Percentiles rank a stretch among this genome's conserved stretches.
These are phyloP conservation scores for Hypoxylon intermedium DNA, from an alignment of 495 filamentous ascomycete genomes.

Conservation along the genomic window DNA sequence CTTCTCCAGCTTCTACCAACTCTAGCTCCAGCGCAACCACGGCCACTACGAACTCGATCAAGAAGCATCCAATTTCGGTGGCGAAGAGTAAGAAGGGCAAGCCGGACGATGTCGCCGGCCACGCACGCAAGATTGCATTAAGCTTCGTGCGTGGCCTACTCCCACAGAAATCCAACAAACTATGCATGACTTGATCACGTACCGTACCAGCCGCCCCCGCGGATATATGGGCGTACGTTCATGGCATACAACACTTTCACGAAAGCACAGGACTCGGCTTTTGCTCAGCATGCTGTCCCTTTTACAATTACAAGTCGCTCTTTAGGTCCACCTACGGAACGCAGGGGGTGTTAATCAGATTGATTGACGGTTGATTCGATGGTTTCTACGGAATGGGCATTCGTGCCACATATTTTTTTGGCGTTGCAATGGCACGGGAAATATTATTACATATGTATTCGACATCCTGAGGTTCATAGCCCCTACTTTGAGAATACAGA, in stretches of 20 bases:
- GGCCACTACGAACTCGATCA: conserved; percentile 37
- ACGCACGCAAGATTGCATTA: conserved; percentile 50
- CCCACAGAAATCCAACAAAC: conserved; percentile 44
- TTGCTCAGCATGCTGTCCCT: conserved; percentile 23
- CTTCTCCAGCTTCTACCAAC: conserved; percentile 50
- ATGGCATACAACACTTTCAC: conserved; percentile 24
- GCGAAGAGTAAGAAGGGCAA: conserved; percentile 40
- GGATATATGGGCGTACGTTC: conserved; percentile 23
- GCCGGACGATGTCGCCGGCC: conserved; percentile 44
- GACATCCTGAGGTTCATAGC: conserved; percentile 12
- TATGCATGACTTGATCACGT: conserved; percentile 40
- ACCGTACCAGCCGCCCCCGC: conserved; percentile 24
- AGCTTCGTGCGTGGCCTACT: conserved; percentile 52
- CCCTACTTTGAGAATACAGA: conserved; percentile 37
- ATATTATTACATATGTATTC: conserved; percentile 37
- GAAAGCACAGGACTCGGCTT: conserved; percentile 18
- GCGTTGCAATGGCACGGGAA: conserved; percentile 27
- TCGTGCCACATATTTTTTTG: conserved; percentile 33
- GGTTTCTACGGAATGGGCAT: conserved; percentile 45
- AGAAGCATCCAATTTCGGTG: conserved; percentile 41
- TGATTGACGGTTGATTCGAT: conserved; percentile 32
- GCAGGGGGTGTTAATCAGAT: conserved; percentile 27
- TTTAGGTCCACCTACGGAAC: conserved; percentile 35
- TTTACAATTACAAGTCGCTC: conserved; percentile 32
- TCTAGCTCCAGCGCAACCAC: conserved; percentile 43